Evolutionary conservation across 768 basidiomycete genomes (phyloP), one percentile per base, ranked within the genome.

Genomic region (Trichaptum fuscoviolaceum): DNA sequence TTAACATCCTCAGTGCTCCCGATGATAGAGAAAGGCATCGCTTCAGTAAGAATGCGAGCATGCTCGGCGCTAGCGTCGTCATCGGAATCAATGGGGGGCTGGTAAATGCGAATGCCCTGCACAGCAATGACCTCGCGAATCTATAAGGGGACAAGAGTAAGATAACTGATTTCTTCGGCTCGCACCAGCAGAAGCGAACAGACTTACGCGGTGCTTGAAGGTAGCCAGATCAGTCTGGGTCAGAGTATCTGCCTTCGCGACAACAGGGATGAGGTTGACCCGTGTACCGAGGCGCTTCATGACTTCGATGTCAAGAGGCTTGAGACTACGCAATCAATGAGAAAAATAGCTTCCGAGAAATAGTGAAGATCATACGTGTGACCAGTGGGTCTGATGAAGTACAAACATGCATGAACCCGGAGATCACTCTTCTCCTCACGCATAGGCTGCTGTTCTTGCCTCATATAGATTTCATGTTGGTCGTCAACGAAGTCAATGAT

Each of bases 231-330:
- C 97, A 68, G 90, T 90, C 73, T 96, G 96, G 0, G 95, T 98
- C 69, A 99, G 83, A 1, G 97, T 99, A 74, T 99, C 97, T 25
- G 97, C 96, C 80, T 98, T 99, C 66, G 97, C 94, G 64, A 99
- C 83, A 72, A 99, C 95, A 6, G 97, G 97, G 71, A 99, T 98
- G 67, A 99, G 85, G 78, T 99, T 97, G 76, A 98, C 97, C 71
- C 97, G 90, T 62, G 96, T 96, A 52, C 97, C 96, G 23, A 99
- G 89, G 66, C 95, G 92, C 82, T 98, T 99, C 97, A 99, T 99
- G 77, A 98, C 95, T 80, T 99, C 97, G 71, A 99, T 96, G 75
- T 99, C 97, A 61, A 99, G 85, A 24, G 97, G 97, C 79, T 98
- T 99, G 70, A 99, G 81, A 0, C 95, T 95, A 71, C 17, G 30